Conservation (phyloP, 768 basidiomycete genomes). For the Crepidotus variabilis region DNA sequence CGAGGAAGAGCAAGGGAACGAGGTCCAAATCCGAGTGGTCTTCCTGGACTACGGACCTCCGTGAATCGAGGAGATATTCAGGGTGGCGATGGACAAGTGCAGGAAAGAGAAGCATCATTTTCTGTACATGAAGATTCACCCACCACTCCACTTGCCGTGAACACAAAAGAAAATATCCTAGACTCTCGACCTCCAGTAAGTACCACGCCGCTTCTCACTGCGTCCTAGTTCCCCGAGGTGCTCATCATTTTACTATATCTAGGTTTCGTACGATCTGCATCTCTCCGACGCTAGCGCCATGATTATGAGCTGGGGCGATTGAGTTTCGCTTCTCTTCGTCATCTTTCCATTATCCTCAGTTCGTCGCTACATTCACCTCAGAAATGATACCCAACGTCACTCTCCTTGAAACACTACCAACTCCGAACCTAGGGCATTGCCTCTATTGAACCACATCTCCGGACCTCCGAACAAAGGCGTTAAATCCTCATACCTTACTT, state of each 20-base stretch:
- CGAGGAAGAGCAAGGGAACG: conserved; percentile 19
- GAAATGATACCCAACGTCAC: background rate
- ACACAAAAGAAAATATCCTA: background rate
- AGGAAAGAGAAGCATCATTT: background rate
- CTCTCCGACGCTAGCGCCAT: conserved; percentile 22
- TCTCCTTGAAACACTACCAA: background rate
- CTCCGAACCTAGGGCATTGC: background rate
- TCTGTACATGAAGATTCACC: background rate
- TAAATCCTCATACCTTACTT: no score
- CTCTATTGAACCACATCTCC: background rate
- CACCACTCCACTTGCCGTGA: background rate
- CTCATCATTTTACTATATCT: conserved; percentile 2
- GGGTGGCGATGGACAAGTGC: background rate
- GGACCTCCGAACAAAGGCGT: background rate
- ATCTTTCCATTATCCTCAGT: background rate
- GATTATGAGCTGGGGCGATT: conserved; percentile 28
- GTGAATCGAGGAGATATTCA: background rate
- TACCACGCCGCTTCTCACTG: conserved; percentile 1
- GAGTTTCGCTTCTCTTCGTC: background rate
- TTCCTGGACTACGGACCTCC: background rate
- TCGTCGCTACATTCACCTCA: background rate
- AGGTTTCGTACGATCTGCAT: conserved; percentile 10
- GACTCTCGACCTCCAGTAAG: background rate
- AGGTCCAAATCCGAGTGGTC: conserved; percentile 4
- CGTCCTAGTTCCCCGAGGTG: background rate